Evolutionary conservation across 176 grass and related monocot species (phyloP).

Genomic region (Dendrocalamus sinicus): DNA sequence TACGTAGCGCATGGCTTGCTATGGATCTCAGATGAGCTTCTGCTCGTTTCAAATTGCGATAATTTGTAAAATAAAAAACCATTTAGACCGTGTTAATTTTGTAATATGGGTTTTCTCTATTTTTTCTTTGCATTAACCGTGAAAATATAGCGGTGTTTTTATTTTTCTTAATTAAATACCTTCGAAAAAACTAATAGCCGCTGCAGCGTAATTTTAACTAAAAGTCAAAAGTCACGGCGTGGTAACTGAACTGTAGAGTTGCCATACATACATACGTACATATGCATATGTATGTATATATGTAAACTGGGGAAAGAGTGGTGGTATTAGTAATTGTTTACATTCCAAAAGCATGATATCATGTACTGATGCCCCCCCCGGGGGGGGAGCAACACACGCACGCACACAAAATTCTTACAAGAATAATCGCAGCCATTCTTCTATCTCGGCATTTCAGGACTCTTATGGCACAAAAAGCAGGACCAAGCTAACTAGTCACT

Average conservation of each 20-base stretch:
- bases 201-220: rapidly evolving
- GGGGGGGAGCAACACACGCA: too few species aligned
- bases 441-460: not conserved
- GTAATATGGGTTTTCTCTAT: too few species aligned
- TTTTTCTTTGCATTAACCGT: too few species aligned
- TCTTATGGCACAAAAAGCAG: not conserved
- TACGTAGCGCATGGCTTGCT: not conserved
- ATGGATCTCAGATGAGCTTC: not conserved
- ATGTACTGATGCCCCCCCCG: not conserved
- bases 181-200: too few species aligned
- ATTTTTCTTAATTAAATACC: too few species aligned
- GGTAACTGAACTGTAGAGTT: not conserved
- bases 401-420: not conserved
- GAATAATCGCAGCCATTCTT: not conserved
- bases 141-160: too few species aligned
- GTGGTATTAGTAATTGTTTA: not conserved
- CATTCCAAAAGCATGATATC: not conserved
- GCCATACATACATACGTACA: too few species aligned
- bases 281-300: too few species aligned
- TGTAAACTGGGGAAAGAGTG: not conserved
- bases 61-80: too few species aligned
- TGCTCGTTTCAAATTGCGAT: too few species aligned
- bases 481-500: not conserved
- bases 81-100: too few species aligned
- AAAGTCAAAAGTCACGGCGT: too few species aligned